phyloP scores from a whole-genome alignment of 1,284 basidiomycete genomes.

The Exobasidium cylindrosporum region DNA sequence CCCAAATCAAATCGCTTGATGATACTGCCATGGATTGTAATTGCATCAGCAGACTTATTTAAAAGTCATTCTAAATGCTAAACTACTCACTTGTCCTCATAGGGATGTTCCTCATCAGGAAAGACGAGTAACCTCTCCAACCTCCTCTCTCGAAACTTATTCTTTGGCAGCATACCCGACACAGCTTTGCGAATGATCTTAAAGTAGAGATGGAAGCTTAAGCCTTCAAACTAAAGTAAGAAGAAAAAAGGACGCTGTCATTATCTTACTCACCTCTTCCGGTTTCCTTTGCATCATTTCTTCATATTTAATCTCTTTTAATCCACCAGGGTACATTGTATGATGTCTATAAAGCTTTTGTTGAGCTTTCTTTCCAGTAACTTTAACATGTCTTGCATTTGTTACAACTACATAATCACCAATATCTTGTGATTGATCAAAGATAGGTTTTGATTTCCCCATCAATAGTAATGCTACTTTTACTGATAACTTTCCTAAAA shows the following conservation, averaged over 20 bases:
- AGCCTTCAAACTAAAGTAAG: no score
- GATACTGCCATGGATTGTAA: slow-evolving; percentile 12
- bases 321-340: slow-evolving; percentile 86
- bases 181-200: slow-evolving; percentile 52
- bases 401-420: slow-evolving; percentile 96
- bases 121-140: slow-evolving; percentile 52
- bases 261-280: slow-evolving; percentile 72
- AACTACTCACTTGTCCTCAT: slow-evolving; percentile 33
- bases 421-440: slow-evolving; percentile 66
- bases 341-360: slow-evolving; percentile 87
- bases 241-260: not conserved
- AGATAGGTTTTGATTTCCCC: slow-evolving; percentile 99
- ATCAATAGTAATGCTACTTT: slow-evolving; percentile 91
- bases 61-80: not conserved
- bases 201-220: slow-evolving; percentile 14
- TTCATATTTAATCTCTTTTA: slow-evolving; percentile 63
- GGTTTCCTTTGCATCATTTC: slow-evolving; percentile 66
- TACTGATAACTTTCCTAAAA: slow-evolving; percentile 87
- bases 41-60: no score
- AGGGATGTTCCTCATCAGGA: slow-evolving; percentile 46
- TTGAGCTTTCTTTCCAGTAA: slow-evolving; percentile 84
- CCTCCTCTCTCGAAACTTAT: slow-evolving; percentile 50
- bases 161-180: slow-evolving; percentile 55
- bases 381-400: slow-evolving; percentile 76
- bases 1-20: slow-evolving; percentile 23